Base-by-base conservation (phyloP, 2,329 filamentous ascomycete genomes). In the Microdochium bolleyi region DNA sequence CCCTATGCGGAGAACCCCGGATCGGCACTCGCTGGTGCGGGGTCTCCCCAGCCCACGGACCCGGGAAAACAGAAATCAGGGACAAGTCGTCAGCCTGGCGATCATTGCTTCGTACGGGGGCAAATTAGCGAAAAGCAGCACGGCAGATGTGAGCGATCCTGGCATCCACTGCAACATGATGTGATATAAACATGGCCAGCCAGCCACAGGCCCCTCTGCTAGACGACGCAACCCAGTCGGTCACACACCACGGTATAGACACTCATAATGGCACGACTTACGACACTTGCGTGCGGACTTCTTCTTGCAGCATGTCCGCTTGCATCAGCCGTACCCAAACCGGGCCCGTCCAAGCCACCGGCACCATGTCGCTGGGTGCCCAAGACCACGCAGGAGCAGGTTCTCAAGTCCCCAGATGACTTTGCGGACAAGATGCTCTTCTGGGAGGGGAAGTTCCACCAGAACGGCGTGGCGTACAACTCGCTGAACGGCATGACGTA, bases 361-460 rank as follows among this genome's bases (percentile, higher is more conserved):
- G 7, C 37, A n/a, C 13, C 9, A 41, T 41, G 37, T 19, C 37
- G 37, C 37, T 56, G 52, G 24, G 37, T n/a, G 16, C 10, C 7
- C 11, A 41, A 41, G 37, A 41, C 37, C 7, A 41, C 37, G 19
- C 56, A 61, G n/a, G 27, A 57, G 2, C 58, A 67, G 9, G 58
- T 68, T 7, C 55, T 72, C 3, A 51, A 58, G 13, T 54, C 62
- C 7, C 57, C 68, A 0, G 57, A 63, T 10, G 58, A 61, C 1
- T 72, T 73, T 25, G 60, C 66, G 24, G 64, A 62, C 56, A 64
- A 72, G 49, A 54, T 73, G 16, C 54, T 74, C 14, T 72, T 68
- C 56, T 74, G 71, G 70, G 72, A 75, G 54, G 71, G 69, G n/a
- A 65, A 70, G 24, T 73, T 74, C 32, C 71, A 73, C 51, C 67